Evolutionary conservation across 805 yeast genomes (phyloP), one percentile per base, ranked within the genome.

Genomic region (Nakazawaea populi): DNA sequence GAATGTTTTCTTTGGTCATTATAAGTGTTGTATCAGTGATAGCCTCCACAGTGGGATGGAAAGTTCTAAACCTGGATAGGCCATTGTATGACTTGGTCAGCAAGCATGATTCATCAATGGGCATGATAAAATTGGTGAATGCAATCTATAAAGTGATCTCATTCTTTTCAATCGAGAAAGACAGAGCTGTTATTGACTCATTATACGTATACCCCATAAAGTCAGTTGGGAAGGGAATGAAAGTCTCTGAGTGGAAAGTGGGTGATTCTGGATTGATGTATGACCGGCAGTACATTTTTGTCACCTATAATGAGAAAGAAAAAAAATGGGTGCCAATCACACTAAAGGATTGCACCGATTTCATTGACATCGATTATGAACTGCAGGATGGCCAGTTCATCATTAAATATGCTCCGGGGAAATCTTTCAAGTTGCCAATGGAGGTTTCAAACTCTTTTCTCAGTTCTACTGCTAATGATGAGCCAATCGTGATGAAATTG

Each of bases 201-300:
- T 14, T 47, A 9, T 28, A 35, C n/a, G 30, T 47, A 6, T 42
- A 47, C 18, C 46, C 51, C 10, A 42, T 47, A 18, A 47, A 47
- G 28, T 42, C 51, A 6, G 31, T 18, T 42, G 53, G 60, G 10
- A 55, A 42, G 11, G 68, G 68, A 4, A 29, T 62, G 32, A 55
- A 53, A 32, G 64, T 60, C 9, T 53, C 53, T 9, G 52, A 59
- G 45, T 65, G 69, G 69, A 54, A 54, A n/a, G 45, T 63, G 11
- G 58, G 54, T 42, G 47, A 49, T 11, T 56, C 57, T 45, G 69
- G 69, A 2, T 55, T 65, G 30, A 58, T 55, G 49, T 59, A 60
- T 35, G 67, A 65, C 47, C 54, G 68, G 47, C 63, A 61, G 49
- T 65, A 55, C 44, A 51, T 56, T 49, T 42, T 47, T 42, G 42